These are phyloP conservation scores for Chaetoscypha palmicola DNA, from an alignment of 2,329 filamentous ascomycete species.

Conservation along the genomic window DNA sequence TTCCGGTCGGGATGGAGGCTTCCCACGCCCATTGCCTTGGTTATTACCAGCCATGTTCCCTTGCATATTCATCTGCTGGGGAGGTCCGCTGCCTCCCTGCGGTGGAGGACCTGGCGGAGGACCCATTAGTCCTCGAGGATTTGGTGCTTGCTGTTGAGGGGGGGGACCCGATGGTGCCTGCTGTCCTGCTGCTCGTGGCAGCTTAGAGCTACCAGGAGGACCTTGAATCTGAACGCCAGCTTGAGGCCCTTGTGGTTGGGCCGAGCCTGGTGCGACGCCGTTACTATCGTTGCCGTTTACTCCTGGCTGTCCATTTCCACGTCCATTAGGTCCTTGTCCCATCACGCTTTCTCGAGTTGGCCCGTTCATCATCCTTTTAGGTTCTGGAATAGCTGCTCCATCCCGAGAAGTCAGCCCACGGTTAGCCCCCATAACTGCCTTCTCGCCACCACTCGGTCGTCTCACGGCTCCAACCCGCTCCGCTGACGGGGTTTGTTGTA, in stretches of 20 bases:
- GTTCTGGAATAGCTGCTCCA: slow-evolving; percentile 33
- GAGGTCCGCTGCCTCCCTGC: not conserved
- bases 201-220: slow-evolving; percentile 42
- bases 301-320: slow-evolving; percentile 29
- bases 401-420: slow-evolving; percentile 27
- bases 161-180: slow-evolving; percentile 57
- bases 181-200: slow-evolving; percentile 54
- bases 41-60: not conserved
- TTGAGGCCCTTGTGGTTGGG: slow-evolving; percentile 40
- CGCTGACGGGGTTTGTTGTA: slow-evolving; percentile 32
- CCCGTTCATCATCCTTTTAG: slow-evolving; percentile 40
- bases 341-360: slow-evolving; percentile 36
- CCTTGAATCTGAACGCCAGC: slow-evolving; percentile 38
- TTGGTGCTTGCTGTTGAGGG: slow-evolving; percentile 56
- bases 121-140: slow-evolving; percentile 32
- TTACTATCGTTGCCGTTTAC: slow-evolving; percentile 34
- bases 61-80: not conserved
- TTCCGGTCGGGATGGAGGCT: slow-evolving; percentile 25
- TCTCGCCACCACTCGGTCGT: slow-evolving; percentile 39
- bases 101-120: not conserved
- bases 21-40: slow-evolving; percentile 18
- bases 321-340: slow-evolving; percentile 30
- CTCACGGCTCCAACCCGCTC: slow-evolving; percentile 34
- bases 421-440: slow-evolving; percentile 20
- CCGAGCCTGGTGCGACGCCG: slow-evolving; percentile 27